Conservation (phyloP, 345 rosid species). For the Fremontodendron californicum region DNA sequence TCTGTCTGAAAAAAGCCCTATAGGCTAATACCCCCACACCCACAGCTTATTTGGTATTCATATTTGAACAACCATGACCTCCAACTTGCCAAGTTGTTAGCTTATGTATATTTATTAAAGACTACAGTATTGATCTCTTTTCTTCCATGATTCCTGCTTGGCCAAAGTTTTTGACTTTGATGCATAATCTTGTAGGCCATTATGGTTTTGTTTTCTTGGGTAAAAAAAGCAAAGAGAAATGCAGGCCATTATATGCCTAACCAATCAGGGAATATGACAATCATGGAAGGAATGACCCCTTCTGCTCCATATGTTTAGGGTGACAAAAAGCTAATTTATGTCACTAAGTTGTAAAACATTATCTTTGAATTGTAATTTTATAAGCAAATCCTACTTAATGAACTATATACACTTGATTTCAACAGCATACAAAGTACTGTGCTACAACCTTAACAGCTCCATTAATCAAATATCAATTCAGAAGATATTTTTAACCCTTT, state of each 20-base stretch:
- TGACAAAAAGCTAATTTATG: background rate
- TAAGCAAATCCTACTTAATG: background rate
- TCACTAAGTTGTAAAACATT: background rate
- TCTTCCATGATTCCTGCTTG: constrained; percentile 11
- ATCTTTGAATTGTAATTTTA: background rate
- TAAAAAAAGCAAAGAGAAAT: constrained; percentile 30
- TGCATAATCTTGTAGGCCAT: constrained; percentile 16
- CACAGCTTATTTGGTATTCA: background rate
- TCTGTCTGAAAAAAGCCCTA: background rate
- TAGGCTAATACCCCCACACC: background rate
- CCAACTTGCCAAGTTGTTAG: constrained; percentile 15
- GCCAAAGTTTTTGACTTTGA: constrained; percentile 29
- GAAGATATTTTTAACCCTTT: background rate
- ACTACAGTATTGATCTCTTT: background rate
- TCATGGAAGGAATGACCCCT: constrained; percentile 1
- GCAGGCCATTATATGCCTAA: constrained; percentile 21
- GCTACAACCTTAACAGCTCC: background rate
- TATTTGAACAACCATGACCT: background rate
- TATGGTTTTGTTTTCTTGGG: constrained; percentile 28
- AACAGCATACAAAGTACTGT: background rate
- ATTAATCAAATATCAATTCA: background rate
- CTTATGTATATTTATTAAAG: background rate
- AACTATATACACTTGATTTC: background rate
- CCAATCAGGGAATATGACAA: constrained; percentile 9
- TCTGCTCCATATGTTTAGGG: background rate